Evolutionary conservation across 2,329 filamentous ascomycete species (phyloP), one percentile per base, ranked within the genome.

Genomic region (Cladosporium oxysporum): DNA sequence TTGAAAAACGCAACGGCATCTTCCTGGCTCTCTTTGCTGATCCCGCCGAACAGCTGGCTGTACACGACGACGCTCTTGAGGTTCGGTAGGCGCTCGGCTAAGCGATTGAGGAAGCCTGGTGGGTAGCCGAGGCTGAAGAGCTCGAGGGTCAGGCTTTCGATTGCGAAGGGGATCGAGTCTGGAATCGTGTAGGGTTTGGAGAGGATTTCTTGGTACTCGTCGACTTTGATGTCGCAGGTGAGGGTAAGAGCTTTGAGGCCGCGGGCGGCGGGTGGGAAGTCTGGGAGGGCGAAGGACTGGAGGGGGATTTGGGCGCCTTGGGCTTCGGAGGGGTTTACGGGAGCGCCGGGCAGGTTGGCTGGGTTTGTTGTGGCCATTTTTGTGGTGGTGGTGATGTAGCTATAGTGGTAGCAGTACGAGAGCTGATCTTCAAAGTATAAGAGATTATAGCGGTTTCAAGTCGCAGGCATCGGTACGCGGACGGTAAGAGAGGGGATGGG

Each of bases 91-190:
- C 75, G 69, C n/a, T 75, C 71, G 6, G 78, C 77, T 4, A 84
- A 72, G 1, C 73, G 70, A 8, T 71, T 75, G 16, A 83, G 74
- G 70, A 82, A 83, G 12, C 77, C 78, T 0, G 77, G 76, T 7
- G 76, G 80, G 69, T 82, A 84, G 37, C 82, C 82, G 5, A 83
- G 73, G 14, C 77, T 77, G 76, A 84, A 84, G 31, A 83, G 76
- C 69, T 84, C 82, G 50, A 84, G 78, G 0, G 81, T 83, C 2
- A 84, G 73, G 64, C 72, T 73, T 37, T 79, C 79, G 68, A 83
- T 81, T 23, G 70, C 72, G 16, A 62, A 29, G 0, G 82, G 82
- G 0, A 83, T 73, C 10, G 71, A 50, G 58, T 57, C 28, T 21
- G 80, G 78, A 26, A 82, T 71, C 0, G 73, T 69, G 71, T 75